Conservation (phyloP, 2,329 filamentous ascomycete genomes). For the Diplodia seriata region DNA sequence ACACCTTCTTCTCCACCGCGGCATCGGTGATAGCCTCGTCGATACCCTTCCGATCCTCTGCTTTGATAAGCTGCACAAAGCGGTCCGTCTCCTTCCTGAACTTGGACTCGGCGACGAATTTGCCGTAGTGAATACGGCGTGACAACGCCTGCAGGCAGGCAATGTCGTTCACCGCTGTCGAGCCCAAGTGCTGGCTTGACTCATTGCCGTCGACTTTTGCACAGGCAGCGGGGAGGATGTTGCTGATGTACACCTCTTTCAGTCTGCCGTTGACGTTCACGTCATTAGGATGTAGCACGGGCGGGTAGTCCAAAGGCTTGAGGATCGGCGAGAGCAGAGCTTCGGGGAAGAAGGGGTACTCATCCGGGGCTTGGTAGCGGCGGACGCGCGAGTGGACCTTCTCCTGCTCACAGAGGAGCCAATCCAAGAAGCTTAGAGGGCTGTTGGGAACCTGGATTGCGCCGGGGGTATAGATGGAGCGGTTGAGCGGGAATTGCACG, state of each 20-base stretch:
- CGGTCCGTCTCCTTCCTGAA: conserved; percentile 81
- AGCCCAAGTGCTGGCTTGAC: conserved; percentile 93
- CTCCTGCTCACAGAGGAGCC: conserved; percentile 90
- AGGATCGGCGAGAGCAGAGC: conserved; percentile 81
- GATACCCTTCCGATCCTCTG: conserved; percentile 79
- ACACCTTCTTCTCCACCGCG: conserved; percentile 87
- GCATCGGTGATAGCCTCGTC: conserved; percentile 89
- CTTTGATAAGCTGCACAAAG: conserved; percentile 83
- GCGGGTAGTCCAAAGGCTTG: conserved; percentile 85
- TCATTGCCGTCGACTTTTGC: conserved; percentile 77
- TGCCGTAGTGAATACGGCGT: conserved; percentile 93
- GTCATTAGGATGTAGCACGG: conserved; percentile 83
- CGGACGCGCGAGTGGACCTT: conserved; percentile 89
- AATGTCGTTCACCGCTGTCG: conserved; percentile 89
- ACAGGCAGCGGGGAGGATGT: conserved; percentile 85
- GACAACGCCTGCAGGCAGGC: conserved; percentile 87
- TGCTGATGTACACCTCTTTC: conserved; percentile 81
- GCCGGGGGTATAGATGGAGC: conserved; percentile 81
- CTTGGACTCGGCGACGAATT: conserved; percentile 97
- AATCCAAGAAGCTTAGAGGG: conserved; percentile 84
- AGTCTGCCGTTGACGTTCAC: conserved; percentile 91
- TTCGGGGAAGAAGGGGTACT: conserved; percentile 94
- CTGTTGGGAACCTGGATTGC: conserved; percentile 79
- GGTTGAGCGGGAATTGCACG: conserved; percentile 94
- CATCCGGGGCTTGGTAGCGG: conserved; percentile 94